Evolutionary conservation across 257 asterid genomes (phyloP).

Genomic region (Ocimum tenuiflorum): DNA sequence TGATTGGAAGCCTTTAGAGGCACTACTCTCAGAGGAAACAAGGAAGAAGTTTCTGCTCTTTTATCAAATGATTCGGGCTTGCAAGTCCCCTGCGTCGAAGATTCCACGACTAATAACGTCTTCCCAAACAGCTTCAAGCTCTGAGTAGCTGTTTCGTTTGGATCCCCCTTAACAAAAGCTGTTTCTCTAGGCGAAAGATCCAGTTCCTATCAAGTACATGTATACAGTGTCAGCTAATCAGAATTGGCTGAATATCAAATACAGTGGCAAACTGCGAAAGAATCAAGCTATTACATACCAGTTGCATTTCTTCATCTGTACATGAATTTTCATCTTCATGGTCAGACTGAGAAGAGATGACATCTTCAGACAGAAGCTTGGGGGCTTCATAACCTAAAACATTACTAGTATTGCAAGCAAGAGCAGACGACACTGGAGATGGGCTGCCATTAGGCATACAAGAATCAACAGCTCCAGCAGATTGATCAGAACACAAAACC

Average conservation of each 20-base stretch:
- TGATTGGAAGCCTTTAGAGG: too few species aligned
- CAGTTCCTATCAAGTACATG: constrained; percentile 36
- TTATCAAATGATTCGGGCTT: constrained; percentile 22
- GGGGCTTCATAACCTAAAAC: constrained; percentile 23
- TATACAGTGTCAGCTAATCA: constrained; percentile 5
- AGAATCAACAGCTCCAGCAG: constrained; percentile 30
- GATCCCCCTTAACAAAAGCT: constrained; percentile 29
- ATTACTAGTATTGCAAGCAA: constrained; percentile 16
- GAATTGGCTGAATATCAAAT: not conserved
- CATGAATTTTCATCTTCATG: constrained; percentile 35
- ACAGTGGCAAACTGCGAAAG: not conserved
- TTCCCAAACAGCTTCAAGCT: constrained; percentile 78
- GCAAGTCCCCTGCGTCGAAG: constrained; percentile 23
- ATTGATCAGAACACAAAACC: constrained; percentile 48
- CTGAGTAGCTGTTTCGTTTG: constrained; percentile 37
- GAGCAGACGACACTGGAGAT: constrained; percentile 44
- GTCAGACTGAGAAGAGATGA: constrained; percentile 24
- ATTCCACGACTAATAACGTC: constrained; percentile 49
- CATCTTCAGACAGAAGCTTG: constrained; percentile 29
- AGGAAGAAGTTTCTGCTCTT: constrained; percentile 17
- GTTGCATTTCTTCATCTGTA: constrained; percentile 33
- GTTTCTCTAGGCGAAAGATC: constrained; percentile 36
- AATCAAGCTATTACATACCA: constrained; percentile 39
- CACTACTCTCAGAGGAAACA: constrained; percentile 26
- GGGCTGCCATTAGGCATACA: constrained; percentile 32